Conservation (phyloP, 371 early-diverging fungal species). For the Phascolomyces articulosus region DNA sequence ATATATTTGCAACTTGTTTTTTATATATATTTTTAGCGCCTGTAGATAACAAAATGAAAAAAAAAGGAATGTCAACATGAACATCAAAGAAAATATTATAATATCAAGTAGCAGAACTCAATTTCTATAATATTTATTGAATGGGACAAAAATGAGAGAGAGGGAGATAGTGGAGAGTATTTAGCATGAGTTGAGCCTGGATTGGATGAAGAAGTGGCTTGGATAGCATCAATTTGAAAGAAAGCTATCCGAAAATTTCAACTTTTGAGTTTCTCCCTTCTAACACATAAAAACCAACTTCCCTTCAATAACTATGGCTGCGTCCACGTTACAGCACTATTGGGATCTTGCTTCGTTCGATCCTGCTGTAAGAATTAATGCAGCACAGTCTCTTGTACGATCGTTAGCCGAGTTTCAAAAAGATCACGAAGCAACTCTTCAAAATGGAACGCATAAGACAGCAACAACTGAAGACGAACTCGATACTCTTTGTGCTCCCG, state of each 20-base stretch:
- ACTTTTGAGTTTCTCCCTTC: background rate
- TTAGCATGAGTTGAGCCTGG: too few relatives aligned
- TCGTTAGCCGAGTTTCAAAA: slow-evolving; percentile 54
- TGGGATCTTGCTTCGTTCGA: slow-evolving; percentile 75
- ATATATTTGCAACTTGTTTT: too few relatives aligned
- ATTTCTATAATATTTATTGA: too few relatives aligned
- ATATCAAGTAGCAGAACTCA: too few relatives aligned
- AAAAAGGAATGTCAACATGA: too few relatives aligned
- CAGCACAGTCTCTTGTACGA: slow-evolving; percentile 54
- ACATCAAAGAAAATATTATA: too few relatives aligned
- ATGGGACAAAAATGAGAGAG: too few relatives aligned
- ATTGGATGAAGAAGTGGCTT: too few relatives aligned
- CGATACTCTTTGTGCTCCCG: slow-evolving; percentile 65
- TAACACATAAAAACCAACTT: background rate
- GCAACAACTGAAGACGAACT: slow-evolving; percentile 63
- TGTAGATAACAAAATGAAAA: background rate
- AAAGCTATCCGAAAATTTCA: background rate
- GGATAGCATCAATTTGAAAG: too few relatives aligned
- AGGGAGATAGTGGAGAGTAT: too few relatives aligned
- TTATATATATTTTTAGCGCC: background rate
- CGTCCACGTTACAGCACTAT: slow-evolving; percentile 62
- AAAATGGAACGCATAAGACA: slow-evolving; percentile 23
- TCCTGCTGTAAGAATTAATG: slow-evolving; percentile 49
- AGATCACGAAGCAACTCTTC: slow-evolving; percentile 38
- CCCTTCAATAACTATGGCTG: slow-evolving; percentile 18